phyloP scores from a whole-genome alignment of 305 asterid species.

The Fraxinus paxiana region DNA sequence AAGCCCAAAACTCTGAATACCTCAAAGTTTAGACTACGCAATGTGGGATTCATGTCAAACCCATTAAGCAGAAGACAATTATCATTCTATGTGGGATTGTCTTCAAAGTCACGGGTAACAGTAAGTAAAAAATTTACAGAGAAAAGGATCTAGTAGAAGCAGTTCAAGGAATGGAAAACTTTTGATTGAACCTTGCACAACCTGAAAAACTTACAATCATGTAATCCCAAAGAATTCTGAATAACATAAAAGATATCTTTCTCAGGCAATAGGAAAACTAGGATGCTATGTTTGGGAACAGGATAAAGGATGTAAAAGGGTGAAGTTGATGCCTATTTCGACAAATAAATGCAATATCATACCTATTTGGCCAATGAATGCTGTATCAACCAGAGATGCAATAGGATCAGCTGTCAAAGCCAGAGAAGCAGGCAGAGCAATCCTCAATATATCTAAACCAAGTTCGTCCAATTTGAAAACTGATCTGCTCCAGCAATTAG shows the following conservation, averaged over 20 bases:
- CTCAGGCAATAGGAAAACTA: not conserved
- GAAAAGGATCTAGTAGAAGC: not conserved
- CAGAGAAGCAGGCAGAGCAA: constrained; percentile 72
- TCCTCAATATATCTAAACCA: constrained; percentile 62
- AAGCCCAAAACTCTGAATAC: not conserved
- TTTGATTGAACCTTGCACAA: not conserved
- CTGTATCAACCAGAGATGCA: constrained; percentile 78
- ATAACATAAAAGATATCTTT: not conserved
- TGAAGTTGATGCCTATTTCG: not conserved
- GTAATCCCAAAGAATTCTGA: not conserved
- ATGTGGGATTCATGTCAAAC: not conserved
- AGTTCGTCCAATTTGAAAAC: constrained; percentile 60
- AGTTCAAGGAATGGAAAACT: not conserved
- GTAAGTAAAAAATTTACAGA: not conserved
- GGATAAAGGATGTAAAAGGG: not conserved
- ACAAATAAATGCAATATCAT: not conserved
- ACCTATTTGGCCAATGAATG: constrained; percentile 84
- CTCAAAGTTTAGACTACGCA: not conserved
- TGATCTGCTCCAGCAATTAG: constrained; percentile 34
- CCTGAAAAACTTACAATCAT: not conserved
- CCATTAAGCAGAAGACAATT: not conserved
- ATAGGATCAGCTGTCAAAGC: constrained; percentile 87
- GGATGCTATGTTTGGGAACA: not conserved
- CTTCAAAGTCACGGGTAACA: not conserved
- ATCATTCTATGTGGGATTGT: not conserved